Base-by-base conservation (phyloP, 257 asterid genomes). In the Salvia hispanica region DNA sequence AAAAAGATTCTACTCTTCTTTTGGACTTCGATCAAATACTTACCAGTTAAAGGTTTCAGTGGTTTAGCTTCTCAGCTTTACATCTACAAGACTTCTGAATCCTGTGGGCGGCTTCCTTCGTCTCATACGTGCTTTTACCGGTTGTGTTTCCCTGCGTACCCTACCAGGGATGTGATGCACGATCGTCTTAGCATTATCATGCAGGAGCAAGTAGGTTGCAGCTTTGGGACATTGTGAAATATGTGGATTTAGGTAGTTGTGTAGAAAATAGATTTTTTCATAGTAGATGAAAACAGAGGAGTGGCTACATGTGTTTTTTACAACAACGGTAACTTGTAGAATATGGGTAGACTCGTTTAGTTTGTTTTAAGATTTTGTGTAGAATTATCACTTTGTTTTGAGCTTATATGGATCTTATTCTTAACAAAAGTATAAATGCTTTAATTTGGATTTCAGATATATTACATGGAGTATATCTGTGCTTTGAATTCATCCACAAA, bases 51-150 rank as follows among this genome's bases (percentile, higher is more conserved):
- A 81, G 99, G 99, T 13, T 93, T 94, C 73, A 72, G 95, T 33
- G 97, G 97, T 7, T 76, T 94, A 86, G 83, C 87, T 42, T 94
- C 99, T 58, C 82, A 84, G 42, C 94, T 94, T 57, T 75, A 71
- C 88, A 83, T 94, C 73, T 87, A 85, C 58, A 87, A 60, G 79
- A 69, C 80, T 8, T 58, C 76, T 1, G 96, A 88, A 81, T 52
- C 95, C 0, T 31, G 21, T 3, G 85, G 91, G n/a, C 92, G 82
- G 28, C 80, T 94, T 71, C 99, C 99, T 10, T 85, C 96, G 2
- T 90, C 99, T 44, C 96, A 88, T 67, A 93, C 99, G 61, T 93
- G 99, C 90, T 93, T 93, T 84, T 85, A 80, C 85, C 86, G 91
- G 69, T 37, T 94, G 75, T 88, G 95, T 72, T 80, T 94, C 64